A percentile compares a stretch with the other conserved stretches of the same genome.
phyloP scores from a whole-genome alignment of 1,284 basidiomycete genomes.

The Schizophyllum amplum region DNA sequence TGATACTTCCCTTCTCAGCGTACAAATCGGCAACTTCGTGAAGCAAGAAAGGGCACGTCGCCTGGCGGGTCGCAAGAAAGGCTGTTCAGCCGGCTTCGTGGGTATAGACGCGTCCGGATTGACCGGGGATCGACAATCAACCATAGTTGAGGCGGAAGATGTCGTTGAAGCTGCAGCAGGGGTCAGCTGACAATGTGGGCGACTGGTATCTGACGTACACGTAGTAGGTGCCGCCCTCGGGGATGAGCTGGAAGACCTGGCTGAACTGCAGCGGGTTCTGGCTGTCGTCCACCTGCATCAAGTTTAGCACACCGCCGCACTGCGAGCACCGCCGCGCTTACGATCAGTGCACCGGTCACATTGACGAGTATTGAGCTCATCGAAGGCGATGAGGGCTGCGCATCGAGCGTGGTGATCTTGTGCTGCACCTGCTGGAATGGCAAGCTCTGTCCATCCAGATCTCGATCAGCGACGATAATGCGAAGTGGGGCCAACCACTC shows the following conservation, averaged over 20 bases:
- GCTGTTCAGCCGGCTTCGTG: too few relatives aligned
- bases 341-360: slow-evolving; percentile 81
- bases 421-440: slow-evolving; percentile 83
- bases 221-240: slow-evolving; percentile 74
- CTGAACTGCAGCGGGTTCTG: slow-evolving; percentile 79
- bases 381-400: slow-evolving; percentile 72
- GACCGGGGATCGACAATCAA: neutral
- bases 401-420: slow-evolving; percentile 80
- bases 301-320: neutral
- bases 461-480: slow-evolving; percentile 8
- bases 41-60: neutral
- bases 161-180: slow-evolving; percentile 60
- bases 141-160: slow-evolving; percentile 84
- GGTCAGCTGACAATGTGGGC: neutral
- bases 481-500: slow-evolving; percentile 18
- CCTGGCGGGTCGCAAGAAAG: too few relatives aligned
- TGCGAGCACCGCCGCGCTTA: slow-evolving; percentile 24
- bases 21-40: neutral
- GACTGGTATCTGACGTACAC: slow-evolving; percentile 50
- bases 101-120: neutral
- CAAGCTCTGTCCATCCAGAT: slow-evolving; percentile 43
- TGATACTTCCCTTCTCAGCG: neutral
- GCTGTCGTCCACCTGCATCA: slow-evolving; percentile 69
- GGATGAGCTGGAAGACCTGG: slow-evolving; percentile 87
- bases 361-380: slow-evolving; percentile 73